phyloP scores from a whole-genome alignment of 208 protist genomes.

The Trypanosoma caninum region DNA sequence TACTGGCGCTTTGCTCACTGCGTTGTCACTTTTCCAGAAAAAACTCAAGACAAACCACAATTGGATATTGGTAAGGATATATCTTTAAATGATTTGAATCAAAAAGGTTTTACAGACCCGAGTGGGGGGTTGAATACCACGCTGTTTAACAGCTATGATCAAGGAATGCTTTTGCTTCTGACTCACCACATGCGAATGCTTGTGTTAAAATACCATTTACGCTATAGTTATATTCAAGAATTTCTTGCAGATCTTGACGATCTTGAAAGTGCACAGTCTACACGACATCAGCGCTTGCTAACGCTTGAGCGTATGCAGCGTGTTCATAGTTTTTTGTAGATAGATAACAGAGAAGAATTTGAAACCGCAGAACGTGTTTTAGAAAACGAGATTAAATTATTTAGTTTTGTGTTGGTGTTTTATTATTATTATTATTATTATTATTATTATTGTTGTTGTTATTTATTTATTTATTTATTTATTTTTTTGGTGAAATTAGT shows the following conservation, averaged over 20 bases:
- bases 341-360: background rate
- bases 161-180: slow-evolving; percentile 71
- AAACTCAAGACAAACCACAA: background rate
- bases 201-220: slow-evolving; percentile 32
- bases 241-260: slow-evolving; percentile 69
- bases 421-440: background rate
- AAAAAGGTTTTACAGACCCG: background rate
- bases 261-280: slow-evolving; percentile 49
- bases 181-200: slow-evolving; percentile 63
- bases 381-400: too few species aligned
- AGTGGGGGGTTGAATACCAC: background rate
- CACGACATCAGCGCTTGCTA: slow-evolving; percentile 43
- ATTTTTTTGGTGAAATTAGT: background rate
- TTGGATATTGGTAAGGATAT: background rate
- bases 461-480: slow-evolving; percentile 9
- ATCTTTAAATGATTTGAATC: background rate
- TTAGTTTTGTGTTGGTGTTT: too few species aligned
- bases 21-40: slow-evolving; percentile 43
- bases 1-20: slow-evolving; percentile 61
- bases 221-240: slow-evolving; percentile 49
- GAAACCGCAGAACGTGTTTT: background rate
- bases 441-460: background rate
- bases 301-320: slow-evolving; percentile 62
- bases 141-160: slow-evolving; percentile 56
- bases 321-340: slow-evolving; percentile 53